Evolutionary conservation across 768 basidiomycete species (phyloP).

Genomic region (Mycena sanguinolenta): DNA sequence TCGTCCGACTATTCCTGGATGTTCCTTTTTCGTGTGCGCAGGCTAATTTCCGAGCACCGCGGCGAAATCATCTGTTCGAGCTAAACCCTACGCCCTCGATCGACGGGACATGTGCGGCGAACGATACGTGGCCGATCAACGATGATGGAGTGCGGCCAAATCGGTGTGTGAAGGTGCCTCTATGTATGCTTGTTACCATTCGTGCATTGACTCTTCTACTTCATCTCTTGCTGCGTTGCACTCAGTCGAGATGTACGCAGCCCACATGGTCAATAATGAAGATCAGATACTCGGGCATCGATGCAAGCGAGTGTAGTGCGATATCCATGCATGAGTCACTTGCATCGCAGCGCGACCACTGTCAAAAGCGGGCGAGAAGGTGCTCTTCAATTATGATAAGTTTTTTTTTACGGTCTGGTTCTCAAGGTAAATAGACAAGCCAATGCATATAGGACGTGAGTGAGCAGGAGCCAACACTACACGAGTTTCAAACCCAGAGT

Average conservation of each 20-base stretch:
- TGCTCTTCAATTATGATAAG: slow-evolving; percentile 71
- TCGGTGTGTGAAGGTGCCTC: slow-evolving; percentile 60
- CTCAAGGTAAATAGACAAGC: too few species aligned
- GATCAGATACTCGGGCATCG: slow-evolving; percentile 77
- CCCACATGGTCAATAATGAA: slow-evolving; percentile 73
- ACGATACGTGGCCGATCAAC: slow-evolving; percentile 78
- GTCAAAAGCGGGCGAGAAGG: slow-evolving; percentile 59
- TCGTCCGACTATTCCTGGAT: too few species aligned
- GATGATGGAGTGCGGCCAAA: slow-evolving; percentile 62
- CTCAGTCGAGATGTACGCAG: slow-evolving; percentile 42
- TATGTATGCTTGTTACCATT: too few species aligned
- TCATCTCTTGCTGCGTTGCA: slow-evolving; percentile 7
- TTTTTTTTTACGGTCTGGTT: slow-evolving; percentile 53
- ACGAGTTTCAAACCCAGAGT: too few species aligned
- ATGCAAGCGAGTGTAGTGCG: slow-evolving; percentile 59
- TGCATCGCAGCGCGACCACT: slow-evolving; percentile 53
- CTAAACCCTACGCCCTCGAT: slow-evolving; percentile 61
- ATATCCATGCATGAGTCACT: background rate
- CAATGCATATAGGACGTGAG: too few species aligned
- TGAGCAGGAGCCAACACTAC: too few species aligned
- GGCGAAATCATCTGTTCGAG: slow-evolving; percentile 73
- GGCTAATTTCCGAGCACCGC: slow-evolving; percentile 60
- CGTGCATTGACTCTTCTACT: too few species aligned
- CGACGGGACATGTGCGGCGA: slow-evolving; percentile 71
- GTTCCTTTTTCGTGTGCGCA: too few species aligned